Evolutionary conservation across 768 basidiomycete genomes (phyloP).

Genomic region (Pholiota conissans): DNA sequence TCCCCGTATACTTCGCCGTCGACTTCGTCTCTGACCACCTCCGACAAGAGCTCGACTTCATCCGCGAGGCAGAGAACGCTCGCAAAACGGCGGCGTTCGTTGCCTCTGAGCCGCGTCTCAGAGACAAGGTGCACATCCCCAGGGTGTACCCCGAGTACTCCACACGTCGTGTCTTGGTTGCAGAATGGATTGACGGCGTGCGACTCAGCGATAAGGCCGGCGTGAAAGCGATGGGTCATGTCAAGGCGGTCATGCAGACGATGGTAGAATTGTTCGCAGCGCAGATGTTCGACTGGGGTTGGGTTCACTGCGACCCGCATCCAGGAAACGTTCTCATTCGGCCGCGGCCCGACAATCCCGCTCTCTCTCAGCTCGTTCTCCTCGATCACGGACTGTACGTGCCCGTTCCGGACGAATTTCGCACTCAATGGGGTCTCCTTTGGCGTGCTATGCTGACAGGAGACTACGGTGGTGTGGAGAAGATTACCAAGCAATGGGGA

Average conservation of each 20-base stretch:
- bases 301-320: slow-evolving; percentile 79
- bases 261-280: slow-evolving; percentile 88
- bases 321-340: slow-evolving; percentile 81
- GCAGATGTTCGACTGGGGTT: slow-evolving; percentile 92
- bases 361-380: slow-evolving; percentile 66
- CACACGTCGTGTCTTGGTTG: slow-evolving; percentile 77
- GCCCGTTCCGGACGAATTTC: slow-evolving; percentile 62
- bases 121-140: slow-evolving; percentile 77
- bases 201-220: slow-evolving; percentile 65
- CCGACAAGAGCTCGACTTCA: slow-evolving; percentile 80
- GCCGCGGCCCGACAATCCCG: slow-evolving; percentile 46
- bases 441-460: slow-evolving; percentile 68
- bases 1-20: slow-evolving; percentile 81
- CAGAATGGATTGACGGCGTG: slow-evolving; percentile 84
- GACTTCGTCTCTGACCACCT: slow-evolving; percentile 83
- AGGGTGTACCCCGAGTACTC: slow-evolving; percentile 69
- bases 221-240: slow-evolving; percentile 62
- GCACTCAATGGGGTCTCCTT: slow-evolving; percentile 72
- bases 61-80: slow-evolving; percentile 78
- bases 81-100: slow-evolving; percentile 67
- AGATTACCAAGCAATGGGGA: slow-evolving; percentile 62
- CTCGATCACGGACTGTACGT: slow-evolving; percentile 95
- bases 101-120: slow-evolving; percentile 66
- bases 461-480: slow-evolving; percentile 53
- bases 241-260: slow-evolving; percentile 72